Conservation (phyloP, 2,329 filamentous ascomycete species). For the Colletotrichum orbiculare region DNA sequence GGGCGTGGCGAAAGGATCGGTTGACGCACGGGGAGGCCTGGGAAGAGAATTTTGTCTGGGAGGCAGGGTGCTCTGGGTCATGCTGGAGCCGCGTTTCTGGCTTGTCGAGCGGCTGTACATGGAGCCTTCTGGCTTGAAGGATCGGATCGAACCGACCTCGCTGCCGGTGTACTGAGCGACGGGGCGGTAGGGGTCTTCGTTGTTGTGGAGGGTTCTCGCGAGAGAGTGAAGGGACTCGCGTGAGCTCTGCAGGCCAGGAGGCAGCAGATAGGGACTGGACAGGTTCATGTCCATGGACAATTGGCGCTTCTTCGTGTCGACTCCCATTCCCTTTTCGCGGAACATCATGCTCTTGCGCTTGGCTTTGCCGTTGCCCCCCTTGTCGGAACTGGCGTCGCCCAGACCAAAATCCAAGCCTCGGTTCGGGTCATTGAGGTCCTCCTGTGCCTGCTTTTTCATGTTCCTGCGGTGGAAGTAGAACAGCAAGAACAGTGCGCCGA, state of each 20-base stretch:
- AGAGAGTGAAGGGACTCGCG: slow-evolving; percentile 89
- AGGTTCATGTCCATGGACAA: slow-evolving; percentile 80
- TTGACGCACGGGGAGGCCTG: slow-evolving; percentile 48
- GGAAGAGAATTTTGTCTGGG: slow-evolving; percentile 59
- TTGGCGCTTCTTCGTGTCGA: slow-evolving; percentile 57
- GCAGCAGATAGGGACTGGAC: slow-evolving; percentile 91
- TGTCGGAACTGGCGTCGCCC: slow-evolving; percentile 57
- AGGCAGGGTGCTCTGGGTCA: slow-evolving; percentile 46
- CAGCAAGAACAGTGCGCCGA: slow-evolving; percentile 73
- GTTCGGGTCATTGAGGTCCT: slow-evolving; percentile 88
- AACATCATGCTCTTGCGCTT: slow-evolving; percentile 57
- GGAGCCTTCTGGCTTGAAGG: slow-evolving; percentile 56
- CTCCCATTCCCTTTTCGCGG: slow-evolving; percentile 60
- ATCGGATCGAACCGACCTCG: slow-evolving; percentile 67
- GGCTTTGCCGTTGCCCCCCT: slow-evolving; percentile 45
- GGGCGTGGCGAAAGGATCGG: slow-evolving; percentile 51
- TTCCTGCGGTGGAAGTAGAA: slow-evolving; percentile 84
- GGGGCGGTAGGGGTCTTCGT: slow-evolving; percentile 86
- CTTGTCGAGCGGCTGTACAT: slow-evolving; percentile 56
- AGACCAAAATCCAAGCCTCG: slow-evolving; percentile 94
- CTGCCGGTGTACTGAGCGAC: slow-evolving; percentile 67
- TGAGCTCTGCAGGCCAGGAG: slow-evolving; percentile 81
- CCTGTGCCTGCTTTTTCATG: slow-evolving; percentile 74
- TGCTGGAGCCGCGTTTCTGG: slow-evolving; percentile 46
- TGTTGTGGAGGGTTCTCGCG: slow-evolving; percentile 77